Percentiles rank a stretch among this genome's conserved stretches.
phyloP scores from a whole-genome alignment of 169 alveolate species.

The Condylostoma magnum region DNA sequence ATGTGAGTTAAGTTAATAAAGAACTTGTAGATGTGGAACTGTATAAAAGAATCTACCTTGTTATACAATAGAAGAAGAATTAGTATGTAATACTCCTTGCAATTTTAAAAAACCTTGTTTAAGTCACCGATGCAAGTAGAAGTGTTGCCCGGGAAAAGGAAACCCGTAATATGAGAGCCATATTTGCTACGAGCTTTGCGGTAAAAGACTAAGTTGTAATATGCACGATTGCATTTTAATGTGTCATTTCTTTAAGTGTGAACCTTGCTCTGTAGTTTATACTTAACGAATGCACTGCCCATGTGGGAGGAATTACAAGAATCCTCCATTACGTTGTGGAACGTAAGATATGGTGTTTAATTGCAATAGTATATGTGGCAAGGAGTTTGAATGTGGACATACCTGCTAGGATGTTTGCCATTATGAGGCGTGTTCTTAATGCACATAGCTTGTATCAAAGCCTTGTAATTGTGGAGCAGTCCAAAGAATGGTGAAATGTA shows the following conservation, averaged over 20 bases:
- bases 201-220: constrained; percentile 75
- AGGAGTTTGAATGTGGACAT: constrained; percentile 74
- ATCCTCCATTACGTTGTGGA: constrained; percentile 85
- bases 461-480: constrained; percentile 70
- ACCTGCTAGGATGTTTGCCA: constrained; percentile 72
- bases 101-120: constrained; percentile 74
- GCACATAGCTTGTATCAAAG: constrained; percentile 56
- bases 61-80: constrained; percentile 43
- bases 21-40: constrained; percentile 74
- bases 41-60: constrained; percentile 60
- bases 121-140: constrained; percentile 78
- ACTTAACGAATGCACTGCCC: constrained; percentile 74
- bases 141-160: constrained; percentile 77
- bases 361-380: constrained; percentile 62
- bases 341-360: constrained; percentile 45
- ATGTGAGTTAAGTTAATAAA: constrained; percentile 68
- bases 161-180: constrained; percentile 72
- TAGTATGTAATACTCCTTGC: constrained; percentile 75
- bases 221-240: constrained; percentile 77
- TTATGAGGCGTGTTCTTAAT: constrained; percentile 80
- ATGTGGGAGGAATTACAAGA: constrained; percentile 70
- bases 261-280: constrained; percentile 74
- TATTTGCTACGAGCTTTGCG: constrained; percentile 79
- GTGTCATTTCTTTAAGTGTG: constrained; percentile 85
- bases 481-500: constrained; percentile 34